Base-by-base conservation (phyloP, 345 rosid species). In the Acer campestre region DNA sequence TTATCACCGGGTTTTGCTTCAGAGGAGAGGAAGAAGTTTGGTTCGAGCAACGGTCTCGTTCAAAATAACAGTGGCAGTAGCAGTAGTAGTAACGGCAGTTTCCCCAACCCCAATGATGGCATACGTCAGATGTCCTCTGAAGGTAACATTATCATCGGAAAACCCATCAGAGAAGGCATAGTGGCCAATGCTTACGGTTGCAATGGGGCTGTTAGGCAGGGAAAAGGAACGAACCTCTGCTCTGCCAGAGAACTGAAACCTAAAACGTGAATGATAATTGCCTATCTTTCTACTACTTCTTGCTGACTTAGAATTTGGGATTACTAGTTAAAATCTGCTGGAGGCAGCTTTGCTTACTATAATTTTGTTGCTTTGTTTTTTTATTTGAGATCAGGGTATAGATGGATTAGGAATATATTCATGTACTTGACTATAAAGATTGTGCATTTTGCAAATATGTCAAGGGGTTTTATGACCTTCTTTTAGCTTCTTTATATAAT, bases 11-110 rank as follows among this genome's bases (percentile, higher is more conserved):
- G 75, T 61, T 4, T 3, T n/a, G 67, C 59, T 63, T 63, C 77
- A 4, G 75, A 78, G 3, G 85, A 81, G 25, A 72, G 74, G 75
- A 72, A 82, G 64, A 78, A 71, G 66, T 11, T 62, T 51, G 68
- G 78, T 29, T 38, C 44, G 53, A 56, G 35, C 18, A 77, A 73
- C 9, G n/a, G 76, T 55, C 73, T 62, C 42, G 51, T 29, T 29
- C 80, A 75, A 51, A 80, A 68, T 56, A 78, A 64, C 42, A 73
- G 65, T 17, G 63, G 76, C 67, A 61, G 78, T 53, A 67, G 70
- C 17, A 64, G 81, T 61, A 68, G 81, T 61, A 72, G 80, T 14
- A 78, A 55, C 46, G 70, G 74, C 67, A 80, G 72, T 35, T 72
- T 79, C 23, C 75, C 79, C 51, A 80, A 75, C 78, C 35, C 35